Evolutionary conservation across 2,329 filamentous ascomycete species (phyloP).

Genomic region (Aspergillus oerlinghausenensis): DNA sequence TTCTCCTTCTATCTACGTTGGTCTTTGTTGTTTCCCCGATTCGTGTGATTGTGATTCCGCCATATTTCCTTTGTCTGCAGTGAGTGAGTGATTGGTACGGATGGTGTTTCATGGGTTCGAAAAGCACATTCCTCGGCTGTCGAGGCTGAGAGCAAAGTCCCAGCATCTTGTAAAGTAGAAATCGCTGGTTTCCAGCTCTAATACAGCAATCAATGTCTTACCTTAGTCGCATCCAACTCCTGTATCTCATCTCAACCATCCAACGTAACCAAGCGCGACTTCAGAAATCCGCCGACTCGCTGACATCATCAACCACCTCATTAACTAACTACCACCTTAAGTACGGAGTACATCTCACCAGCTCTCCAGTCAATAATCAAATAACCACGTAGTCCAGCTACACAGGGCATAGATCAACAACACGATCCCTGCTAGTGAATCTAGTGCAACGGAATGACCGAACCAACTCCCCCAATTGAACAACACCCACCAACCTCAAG

Average conservation of each 20-base stretch:
- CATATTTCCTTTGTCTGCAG: conserved; percentile 22
- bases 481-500: conserved; percentile 1
- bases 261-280: neutral
- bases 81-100: conserved; percentile 1
- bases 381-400: neutral
- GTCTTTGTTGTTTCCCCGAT: neutral
- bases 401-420: neutral
- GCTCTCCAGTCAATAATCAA: neutral
- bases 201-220: neutral
- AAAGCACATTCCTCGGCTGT: conserved; percentile 2
- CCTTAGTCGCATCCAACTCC: neutral
- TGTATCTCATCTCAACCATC: neutral
- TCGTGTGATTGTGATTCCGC: conserved; percentile 22
- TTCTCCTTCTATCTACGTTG: conserved; percentile 18
- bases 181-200: neutral
- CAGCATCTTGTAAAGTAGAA: conserved; percentile 16
- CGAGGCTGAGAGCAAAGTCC: conserved; percentile 6
- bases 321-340: neutral
- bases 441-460: conserved; percentile 8
- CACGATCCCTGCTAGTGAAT: neutral
- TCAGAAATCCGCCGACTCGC: conserved; percentile 7
- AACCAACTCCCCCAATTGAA: conserved; percentile 14
- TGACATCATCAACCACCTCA: conserved; percentile 29
- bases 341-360: neutral
- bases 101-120: conserved; percentile 5